Base-by-base conservation (phyloP, 1,284 basidiomycete species). In the Leucoagaricus sp. region DNA sequence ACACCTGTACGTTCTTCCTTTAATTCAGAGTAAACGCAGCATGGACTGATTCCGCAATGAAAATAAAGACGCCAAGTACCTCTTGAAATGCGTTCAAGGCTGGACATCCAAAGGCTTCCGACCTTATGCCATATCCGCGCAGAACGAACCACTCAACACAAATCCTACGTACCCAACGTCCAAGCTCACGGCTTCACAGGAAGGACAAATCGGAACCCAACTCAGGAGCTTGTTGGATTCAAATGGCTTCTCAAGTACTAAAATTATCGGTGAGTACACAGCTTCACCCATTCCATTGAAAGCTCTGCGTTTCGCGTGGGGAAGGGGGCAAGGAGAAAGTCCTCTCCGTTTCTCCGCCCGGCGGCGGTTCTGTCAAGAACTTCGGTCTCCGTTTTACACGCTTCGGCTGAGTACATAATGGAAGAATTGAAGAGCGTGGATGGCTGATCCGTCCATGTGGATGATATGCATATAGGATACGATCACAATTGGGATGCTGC, bases 401-500 rank as follows among this genome's bases (percentile, higher is more conserved):
- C 31, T 49, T 44, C 25, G 28, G 12, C 28, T 17, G 38, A n/a
- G 40, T 49, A 55, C 53, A 46, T 55, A 49, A 55, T 15, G 29
- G 47, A 55, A 55, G 53, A 13, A n/a, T n/a, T n/a, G n/a, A n/a
- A n/a, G n/a, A n/a, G n/a, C n/a, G 38, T 31, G 17, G 26, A 29
- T 49, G 12, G 33, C 41, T 56, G 55, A 56, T 56, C 55, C 55
- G 48, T 36, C 54, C 55, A 49, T 45, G 36, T 58, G 48, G 5
- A 36, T 61, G 48, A 53, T 52, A 55, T 44, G 46, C 48, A n/a
- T 58, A 40, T 53, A 71, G 69, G 70, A 23, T 72, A 64, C 45
- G 70, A 74, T 40, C 79, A 81, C 58, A 82, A 82, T 62, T 82
- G 80, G 81, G 70, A 75, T 53, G 65, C 70, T 56, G 78, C 77